Percentiles rank a stretch among this genome's conserved stretches.
Evolutionary conservation across 768 basidiomycete genomes (phyloP).

Genomic region (Lactifluus volemus): DNA sequence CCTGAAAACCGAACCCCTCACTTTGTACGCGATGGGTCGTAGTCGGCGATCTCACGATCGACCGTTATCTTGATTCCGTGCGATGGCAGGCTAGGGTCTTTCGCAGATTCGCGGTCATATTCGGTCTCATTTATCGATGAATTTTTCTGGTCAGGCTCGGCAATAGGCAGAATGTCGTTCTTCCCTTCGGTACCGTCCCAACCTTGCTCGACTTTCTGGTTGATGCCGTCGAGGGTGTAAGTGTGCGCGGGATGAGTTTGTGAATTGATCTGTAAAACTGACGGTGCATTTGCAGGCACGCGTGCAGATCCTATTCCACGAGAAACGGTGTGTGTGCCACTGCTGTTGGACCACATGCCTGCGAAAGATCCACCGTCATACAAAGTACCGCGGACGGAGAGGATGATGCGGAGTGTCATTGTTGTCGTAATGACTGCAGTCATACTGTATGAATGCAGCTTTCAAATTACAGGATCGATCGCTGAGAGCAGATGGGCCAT

Average conservation of each 20-base stretch:
- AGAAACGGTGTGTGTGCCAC: slow-evolving; percentile 37
- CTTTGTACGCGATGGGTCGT: slow-evolving; percentile 10
- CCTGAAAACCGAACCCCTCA: neutral
- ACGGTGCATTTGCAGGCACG: slow-evolving; percentile 17
- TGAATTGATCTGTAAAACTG: slow-evolving; percentile 19
- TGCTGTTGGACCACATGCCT: slow-evolving; percentile 28
- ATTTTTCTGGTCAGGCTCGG: slow-evolving; percentile 7
- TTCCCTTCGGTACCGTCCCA: slow-evolving; percentile 17
- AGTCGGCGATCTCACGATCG: slow-evolving; percentile 16
- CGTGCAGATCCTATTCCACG: slow-evolving; percentile 40
- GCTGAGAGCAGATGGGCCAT: neutral
- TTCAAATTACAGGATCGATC: neutral
- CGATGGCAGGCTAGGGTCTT: neutral
- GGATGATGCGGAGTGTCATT: slow-evolving; percentile 82
- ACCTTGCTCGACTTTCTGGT: slow-evolving; percentile 12
- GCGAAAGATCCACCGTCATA: slow-evolving; percentile 63
- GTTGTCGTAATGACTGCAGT: slow-evolving; percentile 80
- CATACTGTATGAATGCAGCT: slow-evolving; percentile 44
- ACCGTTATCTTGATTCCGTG: slow-evolving; percentile 18
- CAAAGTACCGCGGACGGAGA: slow-evolving; percentile 72
- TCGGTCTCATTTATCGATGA: slow-evolving; percentile 17
- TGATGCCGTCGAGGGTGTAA: slow-evolving; percentile 28
- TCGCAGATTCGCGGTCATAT: slow-evolving; percentile 16
- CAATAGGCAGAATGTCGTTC: neutral
- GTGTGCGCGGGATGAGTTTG: slow-evolving; percentile 20